phyloP scores from a whole-genome alignment of 306 rosid genomes.

The Castanospermum australe region DNA sequence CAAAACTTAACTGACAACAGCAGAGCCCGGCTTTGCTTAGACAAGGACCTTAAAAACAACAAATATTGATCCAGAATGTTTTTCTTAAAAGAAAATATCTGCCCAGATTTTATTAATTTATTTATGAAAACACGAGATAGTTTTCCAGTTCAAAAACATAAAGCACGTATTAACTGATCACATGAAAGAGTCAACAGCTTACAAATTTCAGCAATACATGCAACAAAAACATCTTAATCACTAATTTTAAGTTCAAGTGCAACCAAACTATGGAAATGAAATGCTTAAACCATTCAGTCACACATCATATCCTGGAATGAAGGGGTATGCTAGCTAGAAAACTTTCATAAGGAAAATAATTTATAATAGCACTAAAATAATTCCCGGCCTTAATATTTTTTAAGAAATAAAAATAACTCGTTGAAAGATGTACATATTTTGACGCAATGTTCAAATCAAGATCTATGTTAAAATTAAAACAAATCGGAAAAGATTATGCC shows the following conservation, averaged over 20 bases:
- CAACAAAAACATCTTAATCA: constrained; percentile 9
- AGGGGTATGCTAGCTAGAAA: neutral
- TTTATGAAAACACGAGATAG: neutral
- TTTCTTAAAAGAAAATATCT: neutral
- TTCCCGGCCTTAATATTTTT: neutral
- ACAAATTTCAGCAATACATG: neutral
- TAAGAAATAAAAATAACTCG: neutral
- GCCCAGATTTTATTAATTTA: neutral
- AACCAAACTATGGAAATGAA: neutral
- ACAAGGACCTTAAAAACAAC: constrained; percentile 2
- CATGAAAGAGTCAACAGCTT: constrained; percentile 8
- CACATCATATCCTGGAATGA: constrained; percentile 30
- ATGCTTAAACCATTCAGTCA: constrained; percentile 3
- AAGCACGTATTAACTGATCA: constrained; percentile 2
- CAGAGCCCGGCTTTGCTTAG: neutral
- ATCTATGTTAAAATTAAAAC: constrained; percentile 28
- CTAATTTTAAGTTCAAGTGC: constrained; percentile 11
- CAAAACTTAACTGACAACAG: constrained; percentile 13
- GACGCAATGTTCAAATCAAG: constrained; percentile 31
- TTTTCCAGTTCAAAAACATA: constrained; percentile 5
- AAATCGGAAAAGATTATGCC: neutral
- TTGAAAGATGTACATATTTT: neutral
- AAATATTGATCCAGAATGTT: neutral
- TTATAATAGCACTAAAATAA: constrained; percentile 1
- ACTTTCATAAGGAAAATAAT: neutral